Base-by-base conservation (phyloP, 2,329 filamentous ascomycete species). In the Septoria linicola region DNA sequence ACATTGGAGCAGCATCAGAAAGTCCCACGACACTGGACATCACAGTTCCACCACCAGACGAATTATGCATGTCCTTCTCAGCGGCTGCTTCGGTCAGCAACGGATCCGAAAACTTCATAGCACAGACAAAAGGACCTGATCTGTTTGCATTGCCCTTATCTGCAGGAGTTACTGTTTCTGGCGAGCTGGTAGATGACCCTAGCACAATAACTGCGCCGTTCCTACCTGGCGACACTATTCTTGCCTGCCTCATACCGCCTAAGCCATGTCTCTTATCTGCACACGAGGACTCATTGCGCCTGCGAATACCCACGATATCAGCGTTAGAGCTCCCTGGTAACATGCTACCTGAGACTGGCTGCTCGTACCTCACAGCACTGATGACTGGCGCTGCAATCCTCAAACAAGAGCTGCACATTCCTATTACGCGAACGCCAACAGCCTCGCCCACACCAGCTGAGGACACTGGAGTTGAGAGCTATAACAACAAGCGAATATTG, bases 321-420 rank as follows among this genome's bases (percentile, higher is more conserved):
- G 45, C 51, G 5, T 37, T 49, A 10, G 50, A 53, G 37, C 16
- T 53, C 7, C 50, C 50, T 10, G 44, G 40, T 35, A 48, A 32
- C n/a, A 53, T 53, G 50, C 17, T 32, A 2, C 50, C 50, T 21
- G 43, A 48, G 13, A 44, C 34, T 21, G 51, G 44, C 16, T 49
- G 39, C n/a, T 35, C 40, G 4, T 49, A 53, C 16, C 41, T 53
- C 23, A 53, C 45, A 10, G 41, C 45, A 3, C 51, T 53, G 10
- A 27, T 53, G 23, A 31, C 46, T 4, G 51, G 44, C 13, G 51
- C 51, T 13, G 45, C 45, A 7, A 49, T 53, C 8, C 27, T 53
- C 3, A 53, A 53, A 45, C 16, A 53, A 45, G 39, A 53, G 23
- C 34, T 53, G 13, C 51, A 49, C 27, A 49, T 53, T 7, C 51